Base-by-base conservation (phyloP, 805 yeast genomes). In the Suhomyces faveliae region DNA sequence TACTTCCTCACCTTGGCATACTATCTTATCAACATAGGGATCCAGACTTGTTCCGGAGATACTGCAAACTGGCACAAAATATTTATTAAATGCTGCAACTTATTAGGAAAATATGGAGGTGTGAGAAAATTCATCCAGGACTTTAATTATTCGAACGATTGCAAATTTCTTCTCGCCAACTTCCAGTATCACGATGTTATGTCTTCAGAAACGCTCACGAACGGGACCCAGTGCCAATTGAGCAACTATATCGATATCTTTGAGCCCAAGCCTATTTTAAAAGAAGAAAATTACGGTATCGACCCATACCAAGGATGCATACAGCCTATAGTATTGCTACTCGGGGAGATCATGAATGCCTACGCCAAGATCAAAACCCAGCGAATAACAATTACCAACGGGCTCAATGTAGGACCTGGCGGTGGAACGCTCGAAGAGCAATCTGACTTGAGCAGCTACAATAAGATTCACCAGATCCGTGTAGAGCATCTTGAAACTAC, bases 241-340 rank as follows among this genome's bases (percentile, higher is more conserved):
- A 50, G 52, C n/a, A 66, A 58, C 22, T 75, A 74, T 54, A 51
- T 60, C 39, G 62, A 58, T 37, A 58, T 72, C 23, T 67, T 73
- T 42, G 55, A 56, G 25, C 48, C 56, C 17, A 52, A 60, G 12
- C 11, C 6, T 8, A 62, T 58, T 20, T 45, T 63, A n/a, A 47
- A 55, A 37, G 46, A 51, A n/a, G 59, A 48, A n/a, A 56, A 55
- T 19, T 70, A 71, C 54, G 78, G 77, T 0, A 50, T 73, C 3
- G 79, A 76, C 49, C 79, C 79, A 17, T 67, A 68, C 46, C 77
- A 73, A 52, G 79, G 79, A 2, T 62, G 74, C 46, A 60, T 67
- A 8, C 72, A 73, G 38, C 68, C 72, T 8, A 48, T 75, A 5
- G 70, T 61, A 39, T 43, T 73, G 22, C 46, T 74, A 2, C 52